Evolutionary conservation across 768 basidiomycete genomes (phyloP).

Genomic region (Atractiella rhizophila): DNA sequence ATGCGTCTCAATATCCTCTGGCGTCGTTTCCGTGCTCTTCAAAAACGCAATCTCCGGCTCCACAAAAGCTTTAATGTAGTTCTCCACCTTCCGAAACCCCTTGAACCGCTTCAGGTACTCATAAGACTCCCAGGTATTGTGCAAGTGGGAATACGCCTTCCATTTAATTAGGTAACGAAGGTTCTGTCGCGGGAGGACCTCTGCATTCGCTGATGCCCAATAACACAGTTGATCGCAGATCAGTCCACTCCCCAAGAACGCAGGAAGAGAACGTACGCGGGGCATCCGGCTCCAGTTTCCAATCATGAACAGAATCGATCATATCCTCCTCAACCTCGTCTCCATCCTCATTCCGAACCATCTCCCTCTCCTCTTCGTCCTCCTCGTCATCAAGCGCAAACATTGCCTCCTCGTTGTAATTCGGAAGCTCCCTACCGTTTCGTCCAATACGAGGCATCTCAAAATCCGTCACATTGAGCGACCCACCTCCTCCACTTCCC

Average conservation of each 20-base stretch:
- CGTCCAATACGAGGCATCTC: too few species aligned
- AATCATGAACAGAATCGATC: constrained; percentile 72
- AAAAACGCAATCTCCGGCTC: constrained; percentile 31
- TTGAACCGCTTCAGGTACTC: constrained; percentile 84
- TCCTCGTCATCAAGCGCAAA: neutral
- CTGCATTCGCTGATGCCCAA: constrained; percentile 4
- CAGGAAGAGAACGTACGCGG: constrained; percentile 17
- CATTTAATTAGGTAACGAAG: constrained; percentile 85
- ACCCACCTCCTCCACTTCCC: constrained; percentile 11
- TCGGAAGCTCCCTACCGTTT: constrained; percentile 13
- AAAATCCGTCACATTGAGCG: constrained; percentile 8
- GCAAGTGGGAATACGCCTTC: constrained; percentile 92
- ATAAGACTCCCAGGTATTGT: constrained; percentile 98
- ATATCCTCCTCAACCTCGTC: constrained; percentile 29
- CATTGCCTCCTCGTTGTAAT: constrained; percentile 15
- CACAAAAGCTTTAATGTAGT: constrained; percentile 57
- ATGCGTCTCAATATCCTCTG: constrained; percentile 71
- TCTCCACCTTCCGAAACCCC: constrained; percentile 90
- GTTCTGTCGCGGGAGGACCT: constrained; percentile 10
- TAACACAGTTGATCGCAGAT: neutral
- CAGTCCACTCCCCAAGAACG: neutral
- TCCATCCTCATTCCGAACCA: neutral
- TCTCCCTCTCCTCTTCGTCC: neutral
- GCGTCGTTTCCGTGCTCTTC: constrained; percentile 48
- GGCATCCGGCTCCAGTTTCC: constrained; percentile 62